Percentiles rank a stretch among this genome's conserved stretches.
Conservation (phyloP, 306 rosid genomes). For the Corylus americana region DNA sequence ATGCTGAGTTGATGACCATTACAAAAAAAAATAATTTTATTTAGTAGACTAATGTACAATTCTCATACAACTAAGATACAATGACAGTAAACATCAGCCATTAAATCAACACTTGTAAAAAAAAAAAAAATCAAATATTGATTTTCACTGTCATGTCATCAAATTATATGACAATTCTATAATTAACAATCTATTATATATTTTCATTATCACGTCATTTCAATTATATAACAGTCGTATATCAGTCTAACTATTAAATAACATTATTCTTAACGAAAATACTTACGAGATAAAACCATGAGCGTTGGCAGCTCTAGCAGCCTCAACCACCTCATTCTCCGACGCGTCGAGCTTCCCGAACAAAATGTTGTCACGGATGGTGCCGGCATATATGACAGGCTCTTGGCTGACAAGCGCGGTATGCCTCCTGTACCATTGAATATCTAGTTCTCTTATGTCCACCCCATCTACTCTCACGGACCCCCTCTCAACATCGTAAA, state of each 20-base stretch:
- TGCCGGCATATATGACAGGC: constrained; percentile 79
- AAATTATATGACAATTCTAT: too few species aligned
- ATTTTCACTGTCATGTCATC: too few species aligned
- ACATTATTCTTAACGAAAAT: background rate
- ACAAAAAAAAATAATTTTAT: too few species aligned
- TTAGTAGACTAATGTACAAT: background rate
- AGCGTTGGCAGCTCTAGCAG: constrained; percentile 82
- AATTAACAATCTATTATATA: too few species aligned
- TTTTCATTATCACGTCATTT: too few species aligned
- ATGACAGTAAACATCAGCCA: too few species aligned
- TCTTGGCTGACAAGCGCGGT: constrained; percentile 93
- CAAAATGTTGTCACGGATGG: constrained; percentile 65
- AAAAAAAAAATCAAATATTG: too few species aligned
- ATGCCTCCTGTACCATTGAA: constrained; percentile 77
- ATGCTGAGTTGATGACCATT: too few species aligned
- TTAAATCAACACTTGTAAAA: too few species aligned
- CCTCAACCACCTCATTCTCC: constrained; percentile 76
- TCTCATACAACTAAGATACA: too few species aligned
- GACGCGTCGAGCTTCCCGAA: constrained; percentile 78
- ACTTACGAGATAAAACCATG: constrained; percentile 94
- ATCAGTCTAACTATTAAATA: background rate
- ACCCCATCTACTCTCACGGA: constrained; percentile 72
- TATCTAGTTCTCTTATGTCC: constrained; percentile 75
- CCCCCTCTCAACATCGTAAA: constrained; percentile 78
- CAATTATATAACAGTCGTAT: too few species aligned